These are phyloP conservation scores for Chenopodium quinoa DNA, from an alignment of 148 eudicot genomes.

Conservation along the genomic window DNA sequence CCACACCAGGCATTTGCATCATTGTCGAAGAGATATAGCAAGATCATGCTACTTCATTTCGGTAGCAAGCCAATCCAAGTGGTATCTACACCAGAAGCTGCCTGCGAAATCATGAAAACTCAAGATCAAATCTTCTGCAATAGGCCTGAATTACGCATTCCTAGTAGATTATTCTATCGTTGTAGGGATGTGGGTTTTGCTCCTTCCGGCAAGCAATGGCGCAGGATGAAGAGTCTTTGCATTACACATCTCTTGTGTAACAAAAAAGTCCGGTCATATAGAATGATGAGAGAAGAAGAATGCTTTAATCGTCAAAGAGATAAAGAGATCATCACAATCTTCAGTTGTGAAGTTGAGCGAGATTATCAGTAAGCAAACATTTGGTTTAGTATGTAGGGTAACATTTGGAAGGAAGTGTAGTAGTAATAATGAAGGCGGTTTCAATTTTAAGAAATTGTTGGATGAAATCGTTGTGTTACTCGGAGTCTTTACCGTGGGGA, in stretches of 20 bases:
- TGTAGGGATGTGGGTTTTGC: slow-evolving; percentile 25
- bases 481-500: slow-evolving; percentile 32
- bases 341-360: not conserved
- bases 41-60: slow-evolving; percentile 39
- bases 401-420: slow-evolving; percentile 15
- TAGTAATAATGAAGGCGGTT: slow-evolving; percentile 1
- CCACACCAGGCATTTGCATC: slow-evolving; percentile 33
- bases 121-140: slow-evolving; percentile 35
- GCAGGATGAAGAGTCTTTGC: slow-evolving; percentile 30
- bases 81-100: slow-evolving; percentile 36
- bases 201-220: slow-evolving; percentile 44
- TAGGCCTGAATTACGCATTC: slow-evolving; percentile 9
- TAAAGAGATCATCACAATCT: slow-evolving; percentile 10
- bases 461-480: slow-evolving; percentile 15
- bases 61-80: slow-evolving; percentile 32
- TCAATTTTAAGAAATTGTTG: slow-evolving; percentile 21
- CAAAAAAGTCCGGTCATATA: slow-evolving; percentile 27
- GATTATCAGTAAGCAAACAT: not conserved
- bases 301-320: slow-evolving; percentile 14
- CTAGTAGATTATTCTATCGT: slow-evolving; percentile 22
- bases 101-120: slow-evolving; percentile 40
- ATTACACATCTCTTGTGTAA: slow-evolving; percentile 35
- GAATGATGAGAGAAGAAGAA: slow-evolving; percentile 29
- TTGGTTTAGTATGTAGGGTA: slow-evolving; percentile 1
- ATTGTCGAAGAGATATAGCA: slow-evolving; percentile 32